Evolutionary conservation across 2,329 filamentous ascomycete species (phyloP), one percentile per base, ranked within the genome.

Genomic region (Dendrostoma leiphaemia): DNA sequence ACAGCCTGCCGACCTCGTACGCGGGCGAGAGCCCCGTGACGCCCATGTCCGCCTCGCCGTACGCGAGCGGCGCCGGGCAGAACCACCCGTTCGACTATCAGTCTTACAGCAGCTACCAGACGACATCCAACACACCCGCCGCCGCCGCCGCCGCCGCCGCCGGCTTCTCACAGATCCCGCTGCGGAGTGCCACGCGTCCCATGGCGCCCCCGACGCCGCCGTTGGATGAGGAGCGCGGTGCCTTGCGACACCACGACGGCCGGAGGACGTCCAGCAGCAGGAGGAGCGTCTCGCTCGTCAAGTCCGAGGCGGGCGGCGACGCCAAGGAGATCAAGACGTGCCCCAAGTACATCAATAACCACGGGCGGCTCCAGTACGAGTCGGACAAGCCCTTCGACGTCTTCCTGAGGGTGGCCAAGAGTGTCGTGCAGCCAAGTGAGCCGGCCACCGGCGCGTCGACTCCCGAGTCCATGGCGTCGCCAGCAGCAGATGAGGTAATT

Each of bases 1-100:
- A 80, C 61, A 68, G 77, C 57, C 69, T 79, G 26, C 69, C 69
- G 24, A 65, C 71, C 21, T 58, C 74, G 2, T 83, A 79, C 65
- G 72, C 62, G n/a, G n/a, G n/a, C 54, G 69, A 74, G 26, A 67
- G 71, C 10, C 68, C 75, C 19, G 71, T 78, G 60, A 69, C 71
- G 31, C 72, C 64, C 29, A 70, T 78, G 53, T 63, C 73, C 6
- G 64, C 73, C 43, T 68, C 72, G 23, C 71, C 76, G 21, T 80
- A 78, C 53, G 68, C 73, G 23, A 62, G 69, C 12, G n/a, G n/a
- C n/a, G n/a, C n/a, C n/a, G n/a, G n/a, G n/a, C 69, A 72, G 26
- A 71, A 71, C 51, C 64, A 71, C 12, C 81, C 78, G 60, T 67
- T 66, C 13, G 56, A 62, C 17, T 82, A 77, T 58, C 63, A 68